These are phyloP conservation scores for Botrytis squamosa DNA, from an alignment of 2,329 filamentous ascomycete genomes.

Conservation along the genomic window DNA sequence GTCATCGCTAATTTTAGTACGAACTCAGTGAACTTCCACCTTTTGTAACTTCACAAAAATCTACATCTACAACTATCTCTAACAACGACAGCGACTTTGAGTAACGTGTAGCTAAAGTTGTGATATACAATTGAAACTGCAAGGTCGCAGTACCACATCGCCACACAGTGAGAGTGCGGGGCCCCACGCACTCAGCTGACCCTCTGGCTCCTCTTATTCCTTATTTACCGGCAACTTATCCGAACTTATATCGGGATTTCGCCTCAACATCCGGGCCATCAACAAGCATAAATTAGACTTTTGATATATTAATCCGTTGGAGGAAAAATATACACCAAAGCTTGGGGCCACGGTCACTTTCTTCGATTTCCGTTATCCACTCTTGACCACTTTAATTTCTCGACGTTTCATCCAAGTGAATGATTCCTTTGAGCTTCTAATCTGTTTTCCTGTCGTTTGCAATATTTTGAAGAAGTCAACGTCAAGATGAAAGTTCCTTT, in stretches of 20 bases:
- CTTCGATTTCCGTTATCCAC: conserved; percentile 1
- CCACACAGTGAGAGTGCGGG: neutral
- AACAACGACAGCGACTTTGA: neutral
- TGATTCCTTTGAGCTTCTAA: neutral
- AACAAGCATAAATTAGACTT: neutral
- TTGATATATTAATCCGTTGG: neutral
- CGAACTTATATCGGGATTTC: conserved; percentile 2
- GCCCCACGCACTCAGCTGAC: neutral
- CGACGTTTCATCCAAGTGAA: neutral
- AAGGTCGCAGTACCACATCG: neutral
- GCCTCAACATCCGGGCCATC: neutral
- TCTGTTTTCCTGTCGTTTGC: neutral
- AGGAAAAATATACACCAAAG: conserved; percentile 7
- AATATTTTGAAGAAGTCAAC: neutral
- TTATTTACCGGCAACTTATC: conserved; percentile 3
- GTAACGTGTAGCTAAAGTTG: fast-evolving
- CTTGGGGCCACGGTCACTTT: conserved; percentile 29
- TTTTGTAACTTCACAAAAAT: neutral
- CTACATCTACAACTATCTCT: neutral
- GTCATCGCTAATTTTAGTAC: neutral
- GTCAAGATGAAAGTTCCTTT: conserved; percentile 25
- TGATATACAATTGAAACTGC: neutral
- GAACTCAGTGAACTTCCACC: neutral
- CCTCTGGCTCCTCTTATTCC: neutral
- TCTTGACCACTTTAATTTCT: conserved; percentile 9